These are phyloP conservation scores for Dothideomycetidae sp. DNA, from an alignment of 2,329 filamentous ascomycete genomes.

Conservation along the genomic window DNA sequence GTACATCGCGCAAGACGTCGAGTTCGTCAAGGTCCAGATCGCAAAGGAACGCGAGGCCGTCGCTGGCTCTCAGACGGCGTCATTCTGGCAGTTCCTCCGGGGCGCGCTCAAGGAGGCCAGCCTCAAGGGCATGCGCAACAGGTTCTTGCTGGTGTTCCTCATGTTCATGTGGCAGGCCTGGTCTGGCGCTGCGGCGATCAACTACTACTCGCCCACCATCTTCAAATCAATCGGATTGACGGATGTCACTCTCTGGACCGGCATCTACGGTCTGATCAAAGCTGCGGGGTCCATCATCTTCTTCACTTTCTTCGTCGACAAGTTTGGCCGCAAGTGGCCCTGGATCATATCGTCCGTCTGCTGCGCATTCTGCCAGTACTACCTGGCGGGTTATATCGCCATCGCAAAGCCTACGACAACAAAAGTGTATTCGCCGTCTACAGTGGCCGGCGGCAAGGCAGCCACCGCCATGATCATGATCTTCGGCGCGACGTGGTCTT, in stretches of 20 bases:
- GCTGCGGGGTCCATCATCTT: conserved; percentile 24
- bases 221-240: conserved; percentile 24
- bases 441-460: conserved; percentile 25
- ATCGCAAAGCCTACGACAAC: conserved; percentile 15
- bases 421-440: conserved; percentile 19
- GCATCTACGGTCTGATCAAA: conserved; percentile 26
- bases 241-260: conserved; percentile 25
- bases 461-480: conserved; percentile 29
- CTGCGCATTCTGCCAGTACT: conserved; percentile 26
- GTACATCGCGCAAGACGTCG: conserved; percentile 20
- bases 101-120: conserved; percentile 54
- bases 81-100: conserved; percentile 54
- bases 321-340: conserved; percentile 24
- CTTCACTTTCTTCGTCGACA: conserved; percentile 26
- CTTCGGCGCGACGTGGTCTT: conserved; percentile 26
- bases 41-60: background rate
- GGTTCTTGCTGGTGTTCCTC: conserved; percentile 26
- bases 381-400: conserved; percentile 25
- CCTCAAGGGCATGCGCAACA: conserved; percentile 54
- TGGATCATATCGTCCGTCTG: conserved; percentile 25
- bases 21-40: conserved; percentile 17
- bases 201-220: conserved; percentile 25
- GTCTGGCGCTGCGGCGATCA: conserved; percentile 24
- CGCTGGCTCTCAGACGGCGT: conserved; percentile 38
- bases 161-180: conserved; percentile 43